Evolutionary conservation across 2,329 filamentous ascomycete genomes (phyloP), one percentile per base, ranked within the genome.

Genomic region (Paracoccidioides brasiliensis): DNA sequence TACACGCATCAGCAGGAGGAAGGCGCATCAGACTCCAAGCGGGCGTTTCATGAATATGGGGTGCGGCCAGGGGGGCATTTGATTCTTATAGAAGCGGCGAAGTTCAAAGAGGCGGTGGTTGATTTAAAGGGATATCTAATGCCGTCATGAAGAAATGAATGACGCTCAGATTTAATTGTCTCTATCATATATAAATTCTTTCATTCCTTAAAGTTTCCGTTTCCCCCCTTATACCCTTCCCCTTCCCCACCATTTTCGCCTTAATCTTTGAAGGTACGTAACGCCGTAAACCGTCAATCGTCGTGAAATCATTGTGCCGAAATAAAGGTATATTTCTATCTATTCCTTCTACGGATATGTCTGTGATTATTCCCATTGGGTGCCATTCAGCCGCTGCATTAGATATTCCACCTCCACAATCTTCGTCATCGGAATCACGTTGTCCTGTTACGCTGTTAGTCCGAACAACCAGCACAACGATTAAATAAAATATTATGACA

Each of bases 391-490:
- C 60, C 93, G 81, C 72, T 97, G 89, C 88, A 98, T 95, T 63
- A 98, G 76, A 70, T 98, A 98, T 64, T 98, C 93, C 8, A 98
- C 90, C 76, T 98, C 93, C 43, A 98, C 91, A 60, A 90, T 86
- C 72, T 98, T 98, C n/a, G 93, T 98, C 69, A 97, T 73, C 0
- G 93, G 93, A 63, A 98, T 98, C 58, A 98, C 90, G 72, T 69
- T 95, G 81, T 78, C 83, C 71, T 72, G 40, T 55, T 9, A 12
- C 10, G 12, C 6, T 41, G 37, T 64, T 53, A 64, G 59, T 30
- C 14, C 46, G 5, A 15, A 32, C 52, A 4, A 14, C 45, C 37
- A 37, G 54, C 9, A 37, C 7, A 41, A 22, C 52, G 28, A 30
- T 44, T 15, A 22, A 9, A 38, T 28, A 15, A 45, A 33, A 33